These are phyloP conservation scores for Leccinum boreale DNA, from an alignment of 768 basidiomycete genomes.

Conservation along the genomic window DNA sequence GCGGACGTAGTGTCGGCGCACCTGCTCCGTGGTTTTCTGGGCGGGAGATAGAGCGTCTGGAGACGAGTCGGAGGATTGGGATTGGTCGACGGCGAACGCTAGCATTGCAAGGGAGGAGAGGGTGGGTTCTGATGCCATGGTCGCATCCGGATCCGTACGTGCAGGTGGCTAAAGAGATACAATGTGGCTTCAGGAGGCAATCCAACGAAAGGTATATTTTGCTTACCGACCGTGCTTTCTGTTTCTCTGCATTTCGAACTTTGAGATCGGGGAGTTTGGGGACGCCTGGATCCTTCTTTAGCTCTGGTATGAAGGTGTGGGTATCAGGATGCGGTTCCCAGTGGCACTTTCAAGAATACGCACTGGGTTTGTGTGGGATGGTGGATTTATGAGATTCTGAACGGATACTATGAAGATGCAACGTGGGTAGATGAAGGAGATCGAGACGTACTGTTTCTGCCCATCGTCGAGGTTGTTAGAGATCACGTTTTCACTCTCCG, in stretches of 20 bases:
- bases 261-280: slow-evolving; percentile 79
- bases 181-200: neutral
- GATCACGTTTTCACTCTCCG: slow-evolving; percentile 9
- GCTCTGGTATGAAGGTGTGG: slow-evolving; percentile 40
- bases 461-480: slow-evolving; percentile 18
- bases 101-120: slow-evolving; percentile 57
- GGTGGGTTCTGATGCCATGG: slow-evolving; percentile 75
- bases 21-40: slow-evolving; percentile 63
- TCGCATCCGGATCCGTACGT: slow-evolving; percentile 46
- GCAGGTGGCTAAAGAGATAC: slow-evolving; percentile 20
- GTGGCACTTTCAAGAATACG: neutral
- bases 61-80: slow-evolving; percentile 15
- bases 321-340: slow-evolving; percentile 5
- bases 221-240: slow-evolving; percentile 42
- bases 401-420: neutral
- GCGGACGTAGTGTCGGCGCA: slow-evolving; percentile 71
- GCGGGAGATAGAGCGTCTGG: slow-evolving; percentile 26
- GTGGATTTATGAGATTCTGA: slow-evolving; percentile 24
- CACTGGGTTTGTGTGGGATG: slow-evolving; percentile 27
- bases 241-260: slow-evolving; percentile 49
- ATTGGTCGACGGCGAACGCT: slow-evolving; percentile 34
- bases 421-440: neutral
- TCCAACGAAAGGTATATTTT: neutral
- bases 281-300: slow-evolving; percentile 88
- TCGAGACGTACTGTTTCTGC: slow-evolving; percentile 28